Evolutionary conservation across 148 eudicot species (phyloP).

Genomic region (Oxyria digyna): DNA sequence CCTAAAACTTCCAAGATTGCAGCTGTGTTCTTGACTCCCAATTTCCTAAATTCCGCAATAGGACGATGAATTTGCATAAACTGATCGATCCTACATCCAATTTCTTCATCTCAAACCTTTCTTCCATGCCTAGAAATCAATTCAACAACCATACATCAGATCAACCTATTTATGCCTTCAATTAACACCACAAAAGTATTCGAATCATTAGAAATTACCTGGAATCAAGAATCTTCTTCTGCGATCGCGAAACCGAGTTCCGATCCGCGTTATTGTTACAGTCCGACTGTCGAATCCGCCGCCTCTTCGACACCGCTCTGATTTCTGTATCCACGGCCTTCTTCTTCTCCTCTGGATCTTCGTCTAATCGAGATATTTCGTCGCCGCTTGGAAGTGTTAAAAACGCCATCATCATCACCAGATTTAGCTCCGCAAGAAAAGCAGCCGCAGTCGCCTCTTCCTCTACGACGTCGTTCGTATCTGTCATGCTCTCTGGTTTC

Average conservation of each 20-base stretch:
- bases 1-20: neutral
- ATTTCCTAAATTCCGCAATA: neutral
- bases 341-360: neutral
- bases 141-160: neutral
- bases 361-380: neutral
- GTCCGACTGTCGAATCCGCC: neutral
- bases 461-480: slow-evolving; percentile 1
- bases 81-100: neutral
- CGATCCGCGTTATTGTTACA: neutral
- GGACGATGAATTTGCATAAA: neutral
- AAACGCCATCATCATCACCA: slow-evolving; percentile 7
- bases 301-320: neutral
- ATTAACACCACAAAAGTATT: neutral
- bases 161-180: neutral
- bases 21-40: neutral
- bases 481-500: no score
- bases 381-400: neutral
- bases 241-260: neutral
- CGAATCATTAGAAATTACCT: neutral
- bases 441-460: neutral
- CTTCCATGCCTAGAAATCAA: neutral
- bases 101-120: neutral
- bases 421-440: neutral
- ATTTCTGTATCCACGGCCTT: neutral
- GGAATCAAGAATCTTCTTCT: slow-evolving; percentile 8